These are phyloP conservation scores for Camelina sativa DNA, from an alignment of 345 rosid genomes.

Conservation along the genomic window DNA sequence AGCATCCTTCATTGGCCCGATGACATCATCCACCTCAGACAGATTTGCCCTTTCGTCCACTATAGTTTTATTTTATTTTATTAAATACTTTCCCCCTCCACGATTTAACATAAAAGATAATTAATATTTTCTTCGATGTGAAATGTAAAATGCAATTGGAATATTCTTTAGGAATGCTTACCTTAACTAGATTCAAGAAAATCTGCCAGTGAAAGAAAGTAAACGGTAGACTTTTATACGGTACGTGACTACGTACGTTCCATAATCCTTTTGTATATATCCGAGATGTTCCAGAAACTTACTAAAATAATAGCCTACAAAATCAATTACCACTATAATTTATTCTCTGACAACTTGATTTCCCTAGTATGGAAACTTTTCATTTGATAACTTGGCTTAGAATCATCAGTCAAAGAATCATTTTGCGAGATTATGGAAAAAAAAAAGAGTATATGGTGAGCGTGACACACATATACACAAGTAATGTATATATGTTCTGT, in stretches of 20 bases:
- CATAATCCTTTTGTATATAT: background rate
- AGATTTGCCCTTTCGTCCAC: background rate
- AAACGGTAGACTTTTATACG: background rate
- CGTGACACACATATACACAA: background rate
- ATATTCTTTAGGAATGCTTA: background rate
- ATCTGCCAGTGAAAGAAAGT: background rate
- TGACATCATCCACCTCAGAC: constrained; percentile 8
- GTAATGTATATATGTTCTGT: background rate
- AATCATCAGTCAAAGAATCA: background rate
- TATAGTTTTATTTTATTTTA: background rate
- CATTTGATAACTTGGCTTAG: background rate
- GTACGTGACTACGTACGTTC: background rate
- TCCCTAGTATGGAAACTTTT: background rate
- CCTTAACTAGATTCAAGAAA: background rate
- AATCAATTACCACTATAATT: too few relatives aligned
- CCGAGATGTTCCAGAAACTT: background rate
- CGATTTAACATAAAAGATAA: background rate
- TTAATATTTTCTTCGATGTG: background rate
- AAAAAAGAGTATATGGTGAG: background rate
- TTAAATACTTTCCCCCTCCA: background rate
- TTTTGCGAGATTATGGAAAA: background rate
- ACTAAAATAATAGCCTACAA: background rate
- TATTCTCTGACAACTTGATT: too few relatives aligned
- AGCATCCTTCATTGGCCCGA: constrained; percentile 22
- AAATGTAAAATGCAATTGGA: background rate